Evolutionary conservation across 805 yeast species (phyloP).

Genomic region (Priceomyces carsonii): DNA sequence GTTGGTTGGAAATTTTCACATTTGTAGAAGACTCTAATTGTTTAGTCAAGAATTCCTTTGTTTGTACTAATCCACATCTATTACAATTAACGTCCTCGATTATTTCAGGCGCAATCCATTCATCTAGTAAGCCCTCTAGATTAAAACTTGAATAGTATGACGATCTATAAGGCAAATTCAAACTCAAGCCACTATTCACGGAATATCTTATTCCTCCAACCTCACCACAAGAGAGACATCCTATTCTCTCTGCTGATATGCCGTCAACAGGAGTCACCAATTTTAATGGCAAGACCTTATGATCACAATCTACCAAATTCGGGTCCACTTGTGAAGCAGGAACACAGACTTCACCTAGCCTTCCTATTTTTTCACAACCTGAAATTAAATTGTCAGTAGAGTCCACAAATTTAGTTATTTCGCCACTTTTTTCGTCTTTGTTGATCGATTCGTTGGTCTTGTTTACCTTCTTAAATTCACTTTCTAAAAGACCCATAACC

Average conservation of each 20-base stretch:
- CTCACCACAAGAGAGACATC: constrained; percentile 89
- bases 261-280: constrained; percentile 92
- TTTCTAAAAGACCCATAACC: constrained; percentile 65
- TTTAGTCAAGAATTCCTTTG: constrained; percentile 46
- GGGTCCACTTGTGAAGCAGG: constrained; percentile 82
- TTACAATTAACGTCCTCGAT: constrained; percentile 95
- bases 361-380: constrained; percentile 51
- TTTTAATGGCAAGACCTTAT: constrained; percentile 52
- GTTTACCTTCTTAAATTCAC: constrained; percentile 43
- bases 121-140: constrained; percentile 55
- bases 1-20: constrained; percentile 29
- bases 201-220: constrained; percentile 89
- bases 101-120: constrained; percentile 78
- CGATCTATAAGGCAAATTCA: constrained; percentile 57
- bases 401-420: constrained; percentile 20
- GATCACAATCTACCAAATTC: constrained; percentile 45
- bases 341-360: constrained; percentile 63
- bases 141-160: constrained; percentile 32
- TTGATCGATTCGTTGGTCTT: constrained; percentile 22
- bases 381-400: constrained; percentile 27
- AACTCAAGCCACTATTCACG: constrained; percentile 70
- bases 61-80: constrained; percentile 77
- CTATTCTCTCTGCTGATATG: constrained; percentile 81
- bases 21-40: constrained; percentile 51
- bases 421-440: constrained; percentile 20